Evolutionary conservation across 805 yeast genomes (phyloP).

Genomic region (Yamadazyma akitaensis): DNA sequence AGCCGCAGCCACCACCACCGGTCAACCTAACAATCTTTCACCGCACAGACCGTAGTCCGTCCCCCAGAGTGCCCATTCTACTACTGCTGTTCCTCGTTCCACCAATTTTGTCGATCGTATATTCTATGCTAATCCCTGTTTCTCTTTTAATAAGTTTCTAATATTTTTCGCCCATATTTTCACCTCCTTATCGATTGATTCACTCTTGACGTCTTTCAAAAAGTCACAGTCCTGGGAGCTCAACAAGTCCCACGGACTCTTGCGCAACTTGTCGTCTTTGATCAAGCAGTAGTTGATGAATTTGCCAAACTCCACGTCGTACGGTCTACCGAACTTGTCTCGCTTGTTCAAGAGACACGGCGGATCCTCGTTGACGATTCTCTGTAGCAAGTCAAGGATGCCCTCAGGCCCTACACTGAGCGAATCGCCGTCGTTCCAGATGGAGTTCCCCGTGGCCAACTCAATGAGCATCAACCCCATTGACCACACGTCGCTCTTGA

Average conservation of each 20-base stretch:
- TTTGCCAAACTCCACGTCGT: conserved; percentile 50
- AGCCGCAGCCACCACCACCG: too few relatives aligned
- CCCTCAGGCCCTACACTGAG: conserved; percentile 60
- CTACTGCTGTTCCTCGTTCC: too few relatives aligned
- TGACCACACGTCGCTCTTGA: conserved; percentile 98
- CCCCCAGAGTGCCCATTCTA: too few relatives aligned
- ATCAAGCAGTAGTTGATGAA: conserved; percentile 74
- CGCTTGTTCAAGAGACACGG: conserved; percentile 53
- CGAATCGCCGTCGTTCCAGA: conserved; percentile 54
- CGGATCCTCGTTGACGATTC: conserved; percentile 91
- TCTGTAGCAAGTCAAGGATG: conserved; percentile 82
- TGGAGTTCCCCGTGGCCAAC: conserved; percentile 79
- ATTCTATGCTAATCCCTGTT: not conserved
- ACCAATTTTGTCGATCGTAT: not conserved
- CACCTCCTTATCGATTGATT: conserved; percentile 34
- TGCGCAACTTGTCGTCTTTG: conserved; percentile 64
- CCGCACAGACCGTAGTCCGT: too few relatives aligned
- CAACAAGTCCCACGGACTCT: conserved; percentile 70
- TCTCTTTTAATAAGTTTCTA: conserved; percentile 21
- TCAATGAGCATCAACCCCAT: conserved; percentile 88
- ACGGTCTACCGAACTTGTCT: conserved; percentile 29
- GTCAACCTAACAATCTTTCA: too few relatives aligned
- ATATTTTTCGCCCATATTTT: conserved; percentile 40
- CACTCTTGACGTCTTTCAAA: conserved; percentile 28
- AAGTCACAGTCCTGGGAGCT: conserved; percentile 16